Conservation (phyloP, 2,329 filamentous ascomycete species). For the Proliferodiscus dingleyae region DNA sequence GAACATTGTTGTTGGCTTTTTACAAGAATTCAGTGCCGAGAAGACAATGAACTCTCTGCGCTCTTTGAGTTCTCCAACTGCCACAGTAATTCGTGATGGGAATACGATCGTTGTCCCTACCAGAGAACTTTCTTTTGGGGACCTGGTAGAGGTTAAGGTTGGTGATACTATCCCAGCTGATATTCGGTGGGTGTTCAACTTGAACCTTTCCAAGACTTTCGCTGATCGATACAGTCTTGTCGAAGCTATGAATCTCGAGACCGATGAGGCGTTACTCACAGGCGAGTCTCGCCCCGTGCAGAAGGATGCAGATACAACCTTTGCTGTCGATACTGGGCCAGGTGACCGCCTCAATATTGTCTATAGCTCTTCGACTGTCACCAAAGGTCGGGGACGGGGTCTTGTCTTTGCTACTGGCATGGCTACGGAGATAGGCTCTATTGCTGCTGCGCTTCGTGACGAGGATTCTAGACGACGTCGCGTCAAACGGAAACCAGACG, state of each 20-base stretch:
- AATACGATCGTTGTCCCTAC: slow-evolving; percentile 39
- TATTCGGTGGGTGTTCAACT: no score
- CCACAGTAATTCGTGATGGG: slow-evolving; percentile 52
- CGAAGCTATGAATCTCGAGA: slow-evolving; percentile 55
- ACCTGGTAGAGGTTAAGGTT: slow-evolving; percentile 85
- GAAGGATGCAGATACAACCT: slow-evolving; percentile 57
- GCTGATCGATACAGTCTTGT: slow-evolving; percentile 55
- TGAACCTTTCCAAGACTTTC: no score
- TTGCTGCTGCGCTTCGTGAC: slow-evolving; percentile 44
- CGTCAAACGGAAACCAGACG: slow-evolving; percentile 51
- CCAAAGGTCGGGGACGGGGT: slow-evolving; percentile 49
- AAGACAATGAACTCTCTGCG: slow-evolving; percentile 55
- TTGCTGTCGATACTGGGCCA: slow-evolving; percentile 41
- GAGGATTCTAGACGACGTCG: no score
- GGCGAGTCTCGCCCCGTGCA: slow-evolving; percentile 93
- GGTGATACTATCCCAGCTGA: slow-evolving; percentile 97
- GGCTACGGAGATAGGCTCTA: slow-evolving; percentile 53
- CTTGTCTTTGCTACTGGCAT: slow-evolving; percentile 51
- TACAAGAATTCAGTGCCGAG: slow-evolving; percentile 55
- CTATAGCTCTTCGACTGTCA: slow-evolving; percentile 51
- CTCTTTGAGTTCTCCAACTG: slow-evolving; percentile 51
- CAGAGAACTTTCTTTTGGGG: slow-evolving; percentile 61
- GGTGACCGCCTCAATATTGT: slow-evolving; percentile 52
- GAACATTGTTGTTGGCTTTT: slow-evolving; percentile 54
- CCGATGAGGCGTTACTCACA: slow-evolving; percentile 95